phyloP scores from a whole-genome alignment of 2,329 filamentous ascomycete species.

The Monosporascus sp. region DNA sequence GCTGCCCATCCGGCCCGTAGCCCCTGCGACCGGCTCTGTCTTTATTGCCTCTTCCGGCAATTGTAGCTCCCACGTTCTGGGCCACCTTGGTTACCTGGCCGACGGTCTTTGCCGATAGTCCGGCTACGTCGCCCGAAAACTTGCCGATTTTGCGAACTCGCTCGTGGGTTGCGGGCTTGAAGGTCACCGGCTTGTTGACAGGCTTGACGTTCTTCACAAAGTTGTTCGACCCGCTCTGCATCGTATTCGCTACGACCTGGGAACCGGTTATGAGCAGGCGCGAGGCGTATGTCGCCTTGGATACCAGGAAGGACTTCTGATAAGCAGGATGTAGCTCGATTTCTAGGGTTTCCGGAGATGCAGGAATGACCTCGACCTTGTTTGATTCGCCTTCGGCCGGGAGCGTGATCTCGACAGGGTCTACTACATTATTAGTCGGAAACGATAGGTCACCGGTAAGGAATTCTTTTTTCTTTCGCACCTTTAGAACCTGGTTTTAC shows the following conservation, averaged over 20 bases:
- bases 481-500: constrained; percentile 88
- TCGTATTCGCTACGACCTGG: constrained; percentile 68
- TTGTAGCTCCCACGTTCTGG: constrained; percentile 78
- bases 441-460: not conserved
- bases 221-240: constrained; percentile 71
- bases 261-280: constrained; percentile 88
- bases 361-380: constrained; percentile 59
- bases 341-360: constrained; percentile 65
- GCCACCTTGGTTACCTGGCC: constrained; percentile 77
- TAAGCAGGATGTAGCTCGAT: constrained; percentile 87
- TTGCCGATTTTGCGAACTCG: constrained; percentile 84
- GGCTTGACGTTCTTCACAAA: constrained; percentile 80
- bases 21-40: constrained; percentile 50
- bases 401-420: constrained; percentile 74
- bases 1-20: constrained; percentile 64
- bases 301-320: constrained; percentile 77
- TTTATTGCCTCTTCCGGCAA: constrained; percentile 57
- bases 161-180: constrained; percentile 76
- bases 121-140: constrained; percentile 74
- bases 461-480: constrained; percentile 34
- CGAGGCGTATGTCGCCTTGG: constrained; percentile 81
- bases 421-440: constrained; percentile 31
- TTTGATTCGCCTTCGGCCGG: constrained; percentile 60
- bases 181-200: constrained; percentile 74
- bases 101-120: constrained; percentile 78